phyloP scores from a whole-genome alignment of 495 filamentous ascomycete genomes.

The Letharia lupina region DNA sequence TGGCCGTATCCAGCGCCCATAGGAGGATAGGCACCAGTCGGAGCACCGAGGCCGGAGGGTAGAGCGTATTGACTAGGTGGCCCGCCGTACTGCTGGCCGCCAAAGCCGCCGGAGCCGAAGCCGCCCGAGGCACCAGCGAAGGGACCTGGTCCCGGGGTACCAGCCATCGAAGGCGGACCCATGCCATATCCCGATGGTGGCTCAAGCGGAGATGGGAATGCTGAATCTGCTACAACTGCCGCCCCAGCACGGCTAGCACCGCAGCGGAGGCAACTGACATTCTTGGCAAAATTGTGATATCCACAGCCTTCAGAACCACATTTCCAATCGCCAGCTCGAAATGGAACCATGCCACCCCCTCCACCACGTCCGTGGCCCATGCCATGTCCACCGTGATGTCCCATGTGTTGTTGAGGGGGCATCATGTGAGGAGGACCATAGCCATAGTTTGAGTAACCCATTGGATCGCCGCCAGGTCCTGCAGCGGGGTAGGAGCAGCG shows the following conservation, averaged over 20 bases:
- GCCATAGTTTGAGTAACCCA: slow-evolving; percentile 62
- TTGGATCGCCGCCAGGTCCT: slow-evolving; percentile 62
- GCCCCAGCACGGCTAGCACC: slow-evolving; percentile 89
- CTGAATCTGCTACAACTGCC: slow-evolving; percentile 86
- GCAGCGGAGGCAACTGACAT: slow-evolving; percentile 92
- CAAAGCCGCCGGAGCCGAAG: slow-evolving; percentile 66
- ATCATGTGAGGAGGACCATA: slow-evolving; percentile 76
- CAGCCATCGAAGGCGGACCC: slow-evolving; percentile 71
- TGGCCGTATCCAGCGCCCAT: slow-evolving; percentile 66
- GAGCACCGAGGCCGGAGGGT: slow-evolving; percentile 77
- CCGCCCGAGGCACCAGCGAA: slow-evolving; percentile 61
- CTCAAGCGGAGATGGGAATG: slow-evolving; percentile 87
- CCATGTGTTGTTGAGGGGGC: slow-evolving; percentile 70
- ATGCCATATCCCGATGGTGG: slow-evolving; percentile 68
- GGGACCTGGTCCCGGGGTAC: slow-evolving; percentile 74
- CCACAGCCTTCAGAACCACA: slow-evolving; percentile 96
- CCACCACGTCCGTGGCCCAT: slow-evolving; percentile 63
- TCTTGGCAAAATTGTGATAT: slow-evolving; percentile 99
- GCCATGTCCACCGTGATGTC: slow-evolving; percentile 64
- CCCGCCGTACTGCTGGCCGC: slow-evolving; percentile 76
- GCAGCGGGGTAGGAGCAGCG: slow-evolving; percentile 96
- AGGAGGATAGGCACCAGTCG: slow-evolving; percentile 68
- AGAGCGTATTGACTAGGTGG: slow-evolving; percentile 85
- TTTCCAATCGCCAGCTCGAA: slow-evolving; percentile 98
- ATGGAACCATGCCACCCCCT: slow-evolving; percentile 82